phyloP scores from a whole-genome alignment of 306 rosid species.

The Medicago lupulina region DNA sequence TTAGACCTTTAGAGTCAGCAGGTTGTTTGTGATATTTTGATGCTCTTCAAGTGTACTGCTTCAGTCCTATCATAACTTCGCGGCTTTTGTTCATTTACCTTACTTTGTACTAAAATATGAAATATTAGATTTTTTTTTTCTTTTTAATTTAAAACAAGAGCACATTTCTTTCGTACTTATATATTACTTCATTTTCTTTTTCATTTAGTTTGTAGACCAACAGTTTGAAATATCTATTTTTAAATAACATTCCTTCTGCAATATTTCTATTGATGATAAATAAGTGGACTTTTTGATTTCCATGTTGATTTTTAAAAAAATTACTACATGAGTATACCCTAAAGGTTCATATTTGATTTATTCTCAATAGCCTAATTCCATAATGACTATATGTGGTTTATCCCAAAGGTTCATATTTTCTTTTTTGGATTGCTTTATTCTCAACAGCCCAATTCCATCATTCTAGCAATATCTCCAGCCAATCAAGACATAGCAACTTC shows the following conservation, averaged over 20 bases:
- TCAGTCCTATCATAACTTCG: no score
- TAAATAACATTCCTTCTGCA: neutral
- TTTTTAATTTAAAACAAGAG: neutral
- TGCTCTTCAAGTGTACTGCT: neutral
- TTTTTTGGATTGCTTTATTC: slow-evolving; percentile 21
- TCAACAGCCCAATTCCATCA: slow-evolving; percentile 81
- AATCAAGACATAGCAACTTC: slow-evolving; percentile 96
- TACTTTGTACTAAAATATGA: neutral
- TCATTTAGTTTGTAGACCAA: neutral
- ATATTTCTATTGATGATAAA: slow-evolving; percentile 5
- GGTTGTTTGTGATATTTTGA: neutral
- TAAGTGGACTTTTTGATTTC: neutral
- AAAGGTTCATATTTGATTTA: slow-evolving; percentile 14
- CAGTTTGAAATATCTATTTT: neutral
- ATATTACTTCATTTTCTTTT: slow-evolving; percentile 1
- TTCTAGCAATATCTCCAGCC: slow-evolving; percentile 91
- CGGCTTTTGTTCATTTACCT: neutral
- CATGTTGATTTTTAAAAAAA: neutral
- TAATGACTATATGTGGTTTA: slow-evolving; percentile 13
- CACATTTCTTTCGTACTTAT: neutral
- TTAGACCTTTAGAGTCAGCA: neutral
- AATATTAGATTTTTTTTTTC: neutral
- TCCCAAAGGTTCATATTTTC: slow-evolving; percentile 8
- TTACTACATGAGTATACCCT: neutral
- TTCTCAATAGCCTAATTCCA: slow-evolving; percentile 68